Base-by-base conservation (phyloP, 129 eudicot species). In the Flaveria ramosissima region DNA sequence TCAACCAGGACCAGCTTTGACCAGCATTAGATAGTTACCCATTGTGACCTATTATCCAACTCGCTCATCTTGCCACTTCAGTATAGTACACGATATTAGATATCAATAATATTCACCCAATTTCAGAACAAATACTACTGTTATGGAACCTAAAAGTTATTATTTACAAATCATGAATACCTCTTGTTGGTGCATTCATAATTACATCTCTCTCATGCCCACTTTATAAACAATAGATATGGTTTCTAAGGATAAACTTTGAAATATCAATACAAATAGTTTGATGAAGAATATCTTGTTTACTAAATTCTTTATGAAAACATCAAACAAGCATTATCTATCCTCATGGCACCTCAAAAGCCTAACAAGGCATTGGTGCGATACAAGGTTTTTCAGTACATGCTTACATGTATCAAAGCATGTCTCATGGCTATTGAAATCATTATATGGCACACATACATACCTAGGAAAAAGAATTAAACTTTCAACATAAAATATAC, bases 231-330 rank as follows among this genome's bases (percentile, higher is more conserved):
- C 39, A 32, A 6, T 32, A 32, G 39, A 4, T 32, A 50, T 20
- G 0, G 4, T 50, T 14, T 50, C 56, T 50, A 5, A n/a, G 6
- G 56, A 13, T n/a, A 15, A n/a, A 13, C 56, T 50, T n/a, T 61
- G 68, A 61, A 61, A 26, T 61, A 61, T 61, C 67, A 61, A 61
- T 61, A 27, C 17, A 61, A 24, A 61, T 61, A 61, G 68, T 26
- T 61, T 61, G 67, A 61, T 26, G 67, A 26, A 61, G 7, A 24
- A 26, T 23, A 23, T 61, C 42, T 61, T 61, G 42, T 61, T 61
- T 61, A 19, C 17, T 24, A 24, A 57, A 13, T 4, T 19, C 11
- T 52, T 51, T 15, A 50, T 48, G 62, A 51, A 71, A 71, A n/a
- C 63, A 71, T 36, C 27, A 50, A 71, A 26, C 75, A 71, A 50